A percentile compares a stretch with the other conserved stretches of the same genome.
Conservation (phyloP, 306 rosid genomes). For the Pyrus betulifolia region DNA sequence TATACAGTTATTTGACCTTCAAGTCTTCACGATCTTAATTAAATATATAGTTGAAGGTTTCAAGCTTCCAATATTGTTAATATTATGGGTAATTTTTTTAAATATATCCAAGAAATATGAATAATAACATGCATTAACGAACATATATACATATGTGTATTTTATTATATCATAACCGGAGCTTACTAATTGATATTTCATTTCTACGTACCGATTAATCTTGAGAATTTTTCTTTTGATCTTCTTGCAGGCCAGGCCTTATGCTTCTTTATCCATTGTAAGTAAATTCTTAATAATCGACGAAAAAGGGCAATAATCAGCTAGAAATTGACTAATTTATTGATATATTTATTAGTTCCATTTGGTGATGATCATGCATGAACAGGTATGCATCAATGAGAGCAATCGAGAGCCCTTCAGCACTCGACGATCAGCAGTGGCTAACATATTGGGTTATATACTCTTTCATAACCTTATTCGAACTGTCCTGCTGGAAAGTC, state of each 20-base stretch:
- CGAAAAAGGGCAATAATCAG: not conserved
- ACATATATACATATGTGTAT: not conserved
- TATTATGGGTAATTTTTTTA: no score
- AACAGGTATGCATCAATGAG: slow-evolving; percentile 72
- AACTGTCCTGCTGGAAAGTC: slow-evolving; percentile 59
- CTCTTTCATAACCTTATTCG: slow-evolving; percentile 69
- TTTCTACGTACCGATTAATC: not conserved
- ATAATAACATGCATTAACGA: no score
- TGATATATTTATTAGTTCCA: not conserved
- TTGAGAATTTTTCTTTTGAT: not conserved
- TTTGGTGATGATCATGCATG: not conserved
- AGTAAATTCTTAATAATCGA: slow-evolving; percentile 23
- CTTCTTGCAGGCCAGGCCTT: slow-evolving; percentile 61
- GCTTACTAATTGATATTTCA: not conserved
- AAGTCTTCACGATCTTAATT: no score
- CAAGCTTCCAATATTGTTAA: no score
- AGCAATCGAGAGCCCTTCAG: slow-evolving; percentile 88
- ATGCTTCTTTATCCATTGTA: slow-evolving; percentile 92
- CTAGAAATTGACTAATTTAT: not conserved
- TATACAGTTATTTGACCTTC: no score
- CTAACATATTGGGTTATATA: slow-evolving; percentile 86
- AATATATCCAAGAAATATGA: no score
- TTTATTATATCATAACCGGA: not conserved
- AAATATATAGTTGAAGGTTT: no score
- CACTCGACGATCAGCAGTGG: slow-evolving; percentile 91